Evolutionary conservation across 805 yeast genomes (phyloP), one percentile per base, ranked within the genome.

Genomic region (Spathaspora gorwiae): DNA sequence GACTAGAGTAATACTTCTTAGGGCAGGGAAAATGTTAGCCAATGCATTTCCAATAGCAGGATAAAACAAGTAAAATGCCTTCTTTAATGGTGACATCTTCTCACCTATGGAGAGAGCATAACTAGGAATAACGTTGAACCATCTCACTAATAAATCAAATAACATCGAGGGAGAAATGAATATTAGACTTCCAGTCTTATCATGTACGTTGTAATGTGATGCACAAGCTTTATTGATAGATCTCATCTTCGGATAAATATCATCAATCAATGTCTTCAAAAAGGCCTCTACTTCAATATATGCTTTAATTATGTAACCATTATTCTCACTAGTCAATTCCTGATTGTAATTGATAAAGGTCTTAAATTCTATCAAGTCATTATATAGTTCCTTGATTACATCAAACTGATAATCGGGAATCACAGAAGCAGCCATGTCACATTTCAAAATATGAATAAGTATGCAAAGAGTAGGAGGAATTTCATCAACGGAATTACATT

Each of bases 61-160:
- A 50, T 52, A 70, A 39, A 68, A 68, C 33, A 70, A 54, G 45
- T 63, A 64, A 40, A 68, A 58, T 4, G 64, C 59, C 43, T 62
- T 63, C 40, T 63, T 64, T 13, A 65, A 50, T 0, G 73, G 68
- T 27, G 58, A 48, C 36, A 56, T 50, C 2, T 48, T 46, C 9
- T 62, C 47, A 1, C 68, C 65, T 44, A 62, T 48, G 7, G 70
- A 54, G 42, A 58, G 45, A 9, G 61, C 56, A 24, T 65, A 65
- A 33, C 66, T 61, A 2, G 74, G 73, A 41, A 60, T 57, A 39
- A 62, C 54, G 31, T 54, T 61, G 45, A 65, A 62, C 72, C 74
- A 71, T 29, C 58, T 57, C n/a, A 56, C 61, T 14, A 65, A 38
- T 41, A 70, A 43, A 26, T 70, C 62, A 51, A 64, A 71, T 7